Conservation (phyloP, 139 green algal genomes). For the Chlorella vulgaris region DNA sequence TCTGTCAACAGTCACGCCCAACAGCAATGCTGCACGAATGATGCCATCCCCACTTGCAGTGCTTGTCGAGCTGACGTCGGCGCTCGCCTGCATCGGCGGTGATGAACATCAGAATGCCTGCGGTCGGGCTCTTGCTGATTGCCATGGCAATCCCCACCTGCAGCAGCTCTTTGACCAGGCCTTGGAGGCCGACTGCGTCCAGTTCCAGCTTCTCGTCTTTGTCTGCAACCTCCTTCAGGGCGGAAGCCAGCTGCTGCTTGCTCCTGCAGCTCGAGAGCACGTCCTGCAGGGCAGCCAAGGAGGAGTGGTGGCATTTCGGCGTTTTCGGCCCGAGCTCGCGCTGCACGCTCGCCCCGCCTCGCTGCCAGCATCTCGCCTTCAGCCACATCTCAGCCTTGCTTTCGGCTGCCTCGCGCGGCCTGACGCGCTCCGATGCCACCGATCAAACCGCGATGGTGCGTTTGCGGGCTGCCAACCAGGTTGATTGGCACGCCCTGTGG, state of each 20-base stretch:
- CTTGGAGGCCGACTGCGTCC: not conserved
- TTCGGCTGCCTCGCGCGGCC: too few species aligned
- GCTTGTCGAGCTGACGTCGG: not conserved
- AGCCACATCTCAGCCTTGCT: not conserved
- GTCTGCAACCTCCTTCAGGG: not conserved
- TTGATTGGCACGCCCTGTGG: not conserved
- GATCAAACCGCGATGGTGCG: not conserved
- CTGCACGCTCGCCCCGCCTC: not conserved
- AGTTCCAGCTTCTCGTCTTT: not conserved
- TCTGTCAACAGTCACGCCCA: not conserved
- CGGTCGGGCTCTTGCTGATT: too few species aligned
- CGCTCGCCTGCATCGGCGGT: not conserved
- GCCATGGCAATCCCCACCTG: not conserved
- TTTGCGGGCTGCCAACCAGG: not conserved
- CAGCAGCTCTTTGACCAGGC: not conserved
- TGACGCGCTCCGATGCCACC: not conserved
- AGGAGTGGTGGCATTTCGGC: not conserved
- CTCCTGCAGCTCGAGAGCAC: not conserved
- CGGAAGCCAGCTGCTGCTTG: not conserved
- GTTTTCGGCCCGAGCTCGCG: not conserved
- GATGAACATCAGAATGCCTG: too few species aligned
- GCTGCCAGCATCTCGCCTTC: not conserved
- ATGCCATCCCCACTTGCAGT: not conserved
- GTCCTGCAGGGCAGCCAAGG: slow-evolving; percentile 1
- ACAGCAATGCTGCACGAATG: not conserved